Evolutionary conservation across 768 basidiomycete species (phyloP).

Genomic region (Pleurotus ostreatus): DNA sequence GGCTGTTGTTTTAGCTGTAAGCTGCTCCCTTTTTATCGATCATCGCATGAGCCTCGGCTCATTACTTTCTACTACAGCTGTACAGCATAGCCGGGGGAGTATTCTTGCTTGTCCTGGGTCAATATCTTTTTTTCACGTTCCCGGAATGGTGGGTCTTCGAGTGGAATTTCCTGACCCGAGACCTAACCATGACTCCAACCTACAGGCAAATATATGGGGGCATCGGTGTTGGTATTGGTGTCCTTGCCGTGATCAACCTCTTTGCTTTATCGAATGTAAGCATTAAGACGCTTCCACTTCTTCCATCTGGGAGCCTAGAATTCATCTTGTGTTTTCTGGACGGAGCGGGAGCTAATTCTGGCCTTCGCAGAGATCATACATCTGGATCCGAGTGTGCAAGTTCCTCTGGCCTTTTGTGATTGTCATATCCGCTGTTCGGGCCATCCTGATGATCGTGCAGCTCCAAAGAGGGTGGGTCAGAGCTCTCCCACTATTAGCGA

Average conservation of each 20-base stretch:
- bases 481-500: conserved; percentile 13
- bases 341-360: conserved; percentile 9
- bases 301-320: conserved; percentile 11
- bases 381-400: conserved; percentile 59
- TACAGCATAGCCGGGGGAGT: conserved; percentile 68
- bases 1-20: conserved; percentile 59
- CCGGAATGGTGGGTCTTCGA: conserved; percentile 53
- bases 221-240: conserved; percentile 51
- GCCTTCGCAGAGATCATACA: conserved; percentile 57
- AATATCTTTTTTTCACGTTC: conserved; percentile 60
- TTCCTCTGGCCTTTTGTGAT: conserved; percentile 73
- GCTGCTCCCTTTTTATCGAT: conserved; percentile 18
- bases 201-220: conserved; percentile 68
- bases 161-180: conserved; percentile 23
- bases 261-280: conserved; percentile 64
- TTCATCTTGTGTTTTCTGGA: conserved; percentile 9
- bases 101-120: conserved; percentile 56
- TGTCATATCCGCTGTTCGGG: conserved; percentile 58
- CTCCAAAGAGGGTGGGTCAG: conserved; percentile 61
- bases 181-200: not conserved
- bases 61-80: conserved; percentile 29
- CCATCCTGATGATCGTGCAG: conserved; percentile 70
- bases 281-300: conserved; percentile 9
- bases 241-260: conserved; percentile 47
- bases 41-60: not conserved